Evolutionary conservation across 2,329 filamentous ascomycete genomes (phyloP).

Genomic region (Bipolaris zeicola): DNA sequence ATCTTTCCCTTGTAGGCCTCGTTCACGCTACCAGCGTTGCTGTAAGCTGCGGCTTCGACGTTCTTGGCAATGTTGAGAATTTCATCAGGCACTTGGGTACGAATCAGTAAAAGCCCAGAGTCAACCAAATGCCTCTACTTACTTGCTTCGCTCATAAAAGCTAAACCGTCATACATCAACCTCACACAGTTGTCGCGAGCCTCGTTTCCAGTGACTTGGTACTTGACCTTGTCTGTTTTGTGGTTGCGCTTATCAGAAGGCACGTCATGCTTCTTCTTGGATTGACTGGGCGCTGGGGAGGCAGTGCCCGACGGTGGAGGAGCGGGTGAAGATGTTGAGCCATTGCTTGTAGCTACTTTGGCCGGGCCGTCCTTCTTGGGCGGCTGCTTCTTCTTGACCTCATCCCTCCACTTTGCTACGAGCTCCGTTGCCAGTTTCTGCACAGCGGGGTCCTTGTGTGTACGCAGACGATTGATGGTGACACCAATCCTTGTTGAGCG

Average conservation of each 20-base stretch:
- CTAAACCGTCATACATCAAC: conserved; percentile 91
- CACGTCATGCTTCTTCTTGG: conserved; percentile 60
- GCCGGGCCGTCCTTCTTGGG: conserved; percentile 36
- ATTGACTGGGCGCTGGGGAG: conserved; percentile 57
- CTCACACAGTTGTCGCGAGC: conserved; percentile 85
- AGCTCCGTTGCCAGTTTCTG: conserved; percentile 78
- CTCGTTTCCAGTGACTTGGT: conserved; percentile 73
- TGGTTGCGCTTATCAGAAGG: conserved; percentile 78
- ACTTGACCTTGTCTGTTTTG: conserved; percentile 79
- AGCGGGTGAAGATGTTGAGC: conserved; percentile 38
- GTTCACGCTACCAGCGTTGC: conserved; percentile 70
- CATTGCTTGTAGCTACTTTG: conserved; percentile 32
- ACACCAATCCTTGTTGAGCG: conserved; percentile 91
- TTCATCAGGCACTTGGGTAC: conserved; percentile 59
- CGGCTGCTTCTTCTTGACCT: conserved; percentile 63
- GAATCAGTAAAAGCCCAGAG: conserved; percentile 24
- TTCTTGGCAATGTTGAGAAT: conserved; percentile 71
- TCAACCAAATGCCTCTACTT: conserved; percentile 24
- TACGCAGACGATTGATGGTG: conserved; percentile 82
- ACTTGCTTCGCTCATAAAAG: conserved; percentile 66
- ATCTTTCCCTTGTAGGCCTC: conserved; percentile 85
- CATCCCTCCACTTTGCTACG: conserved; percentile 84
- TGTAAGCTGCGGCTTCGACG: conserved; percentile 78
- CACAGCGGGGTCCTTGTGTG: conserved; percentile 76
- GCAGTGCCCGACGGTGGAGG: conserved; percentile 47